Conservation (phyloP, 2,329 filamentous ascomycete species). For the Pyricularia sp. region DNA sequence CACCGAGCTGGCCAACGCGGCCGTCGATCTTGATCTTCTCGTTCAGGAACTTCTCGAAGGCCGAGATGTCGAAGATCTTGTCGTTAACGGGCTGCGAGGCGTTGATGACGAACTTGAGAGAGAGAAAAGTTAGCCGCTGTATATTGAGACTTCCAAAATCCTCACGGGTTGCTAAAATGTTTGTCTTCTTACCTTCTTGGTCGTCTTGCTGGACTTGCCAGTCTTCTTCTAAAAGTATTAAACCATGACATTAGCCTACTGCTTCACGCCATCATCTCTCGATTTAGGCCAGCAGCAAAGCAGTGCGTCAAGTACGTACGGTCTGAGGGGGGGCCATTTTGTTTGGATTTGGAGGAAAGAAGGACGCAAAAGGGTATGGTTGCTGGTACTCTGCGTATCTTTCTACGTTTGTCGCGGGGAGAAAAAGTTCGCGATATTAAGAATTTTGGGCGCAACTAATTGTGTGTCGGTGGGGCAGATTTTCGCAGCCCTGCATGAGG, state of each 20-base stretch:
- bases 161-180: background rate
- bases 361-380: slow-evolving; percentile 48
- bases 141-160: background rate
- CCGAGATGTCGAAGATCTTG: slow-evolving; percentile 99
- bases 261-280: slow-evolving; percentile 52
- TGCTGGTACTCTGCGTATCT: slow-evolving; percentile 66
- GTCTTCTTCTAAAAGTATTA: slow-evolving; percentile 54
- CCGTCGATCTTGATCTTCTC: slow-evolving; percentile 99
- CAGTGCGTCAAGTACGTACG: slow-evolving; percentile 71
- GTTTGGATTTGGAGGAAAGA: slow-evolving; percentile 22
- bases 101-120: slow-evolving; percentile 89
- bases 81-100: slow-evolving; percentile 95
- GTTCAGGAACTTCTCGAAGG: slow-evolving; percentile 99
- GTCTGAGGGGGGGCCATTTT: slow-evolving; percentile 69
- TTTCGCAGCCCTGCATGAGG: background rate
- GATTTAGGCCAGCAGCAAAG: slow-evolving; percentile 85
- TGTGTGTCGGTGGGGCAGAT: background rate
- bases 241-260: slow-evolving; percentile 87
- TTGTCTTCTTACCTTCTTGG: slow-evolving; percentile 60
- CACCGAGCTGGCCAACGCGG: slow-evolving; percentile 95
- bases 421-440: background rate
- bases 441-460: slow-evolving; percentile 2
- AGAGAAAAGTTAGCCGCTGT: slow-evolving; percentile 9
- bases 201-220: slow-evolving; percentile 61
- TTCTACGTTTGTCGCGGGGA: slow-evolving; percentile 11